Conservation (phyloP, 257 asterid species). For the Misopates orontium region DNA sequence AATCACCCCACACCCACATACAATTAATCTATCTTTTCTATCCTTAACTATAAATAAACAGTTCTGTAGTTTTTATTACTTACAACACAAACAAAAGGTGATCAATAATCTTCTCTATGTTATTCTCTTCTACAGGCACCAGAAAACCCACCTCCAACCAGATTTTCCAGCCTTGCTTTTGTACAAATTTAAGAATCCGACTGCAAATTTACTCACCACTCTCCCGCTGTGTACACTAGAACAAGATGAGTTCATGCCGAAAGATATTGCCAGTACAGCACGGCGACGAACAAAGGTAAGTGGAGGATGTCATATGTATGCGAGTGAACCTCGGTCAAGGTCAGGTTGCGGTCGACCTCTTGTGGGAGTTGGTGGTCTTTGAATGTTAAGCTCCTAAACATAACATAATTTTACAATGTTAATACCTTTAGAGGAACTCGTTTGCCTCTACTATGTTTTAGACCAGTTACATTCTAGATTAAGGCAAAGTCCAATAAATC, state of each 20-base stretch:
- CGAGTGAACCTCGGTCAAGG: slow-evolving; percentile 83
- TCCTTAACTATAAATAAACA: slow-evolving; percentile 19
- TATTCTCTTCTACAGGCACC: slow-evolving; percentile 30
- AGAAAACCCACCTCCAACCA: slow-evolving; percentile 21
- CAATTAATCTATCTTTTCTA: slow-evolving; percentile 29
- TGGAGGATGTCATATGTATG: slow-evolving; percentile 55
- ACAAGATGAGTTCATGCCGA: slow-evolving; percentile 5
- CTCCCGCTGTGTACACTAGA: slow-evolving; percentile 31
- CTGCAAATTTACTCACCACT: slow-evolving; percentile 10
- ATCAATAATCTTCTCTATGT: slow-evolving; percentile 16
- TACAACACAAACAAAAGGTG: slow-evolving; percentile 26
- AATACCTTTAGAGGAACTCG: background rate
- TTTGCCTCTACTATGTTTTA: background rate
- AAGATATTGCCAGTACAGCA: slow-evolving; percentile 11
- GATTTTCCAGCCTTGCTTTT: slow-evolving; percentile 3
- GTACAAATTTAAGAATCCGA: slow-evolving; percentile 26
- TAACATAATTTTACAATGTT: slow-evolving; percentile 22
- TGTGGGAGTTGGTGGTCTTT: slow-evolving; percentile 97
- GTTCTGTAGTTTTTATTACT: slow-evolving; percentile 18
- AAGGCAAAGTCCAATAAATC: no score
- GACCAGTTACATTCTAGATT: background rate
- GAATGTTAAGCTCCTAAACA: slow-evolving; percentile 89
- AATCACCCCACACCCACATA: slow-evolving; percentile 22
- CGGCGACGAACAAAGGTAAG: slow-evolving; percentile 3
- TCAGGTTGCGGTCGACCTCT: slow-evolving; percentile 98